Conservation (phyloP, 331 rosid species). For the Malus hybrid region DNA sequence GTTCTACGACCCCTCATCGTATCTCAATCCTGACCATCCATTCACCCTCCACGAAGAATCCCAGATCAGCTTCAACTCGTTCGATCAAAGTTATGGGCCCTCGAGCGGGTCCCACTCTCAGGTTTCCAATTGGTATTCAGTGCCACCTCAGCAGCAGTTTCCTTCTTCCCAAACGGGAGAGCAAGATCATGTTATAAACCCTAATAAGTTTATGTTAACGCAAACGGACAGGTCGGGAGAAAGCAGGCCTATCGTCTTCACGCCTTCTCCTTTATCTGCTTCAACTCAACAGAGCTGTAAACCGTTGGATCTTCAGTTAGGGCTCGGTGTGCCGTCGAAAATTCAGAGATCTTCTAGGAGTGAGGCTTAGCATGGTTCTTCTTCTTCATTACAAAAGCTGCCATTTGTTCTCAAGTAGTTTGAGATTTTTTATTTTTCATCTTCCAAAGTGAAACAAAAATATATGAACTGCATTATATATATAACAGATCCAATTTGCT, state of each 20-base stretch:
- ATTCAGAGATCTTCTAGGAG: conserved; percentile 37
- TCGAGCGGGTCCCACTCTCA: conserved; percentile 12
- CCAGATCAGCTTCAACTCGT: conserved; percentile 64
- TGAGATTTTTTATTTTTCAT: background rate
- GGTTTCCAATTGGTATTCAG: conserved; percentile 34
- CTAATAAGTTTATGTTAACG: conserved; percentile 49
- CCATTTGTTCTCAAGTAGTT: conserved; percentile 2
- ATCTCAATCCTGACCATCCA: conserved; percentile 9
- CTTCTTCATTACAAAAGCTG: background rate
- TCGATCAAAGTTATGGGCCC: conserved; percentile 14
- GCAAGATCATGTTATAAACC: background rate
- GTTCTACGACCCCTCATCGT: conserved; percentile 64
- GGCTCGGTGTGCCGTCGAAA: conserved; percentile 42
- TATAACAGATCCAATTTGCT: too few relatives aligned
- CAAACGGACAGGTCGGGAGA: conserved; percentile 14
- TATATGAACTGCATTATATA: background rate
- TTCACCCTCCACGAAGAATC: conserved; percentile 41
- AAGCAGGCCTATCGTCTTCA: conserved; percentile 25
- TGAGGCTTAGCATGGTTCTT: conserved; percentile 3
- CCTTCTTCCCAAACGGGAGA: conserved; percentile 24
- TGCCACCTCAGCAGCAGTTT: background rate
- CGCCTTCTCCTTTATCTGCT: conserved; percentile 38
- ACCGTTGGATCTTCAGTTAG: conserved; percentile 69
- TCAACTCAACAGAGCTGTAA: conserved; percentile 48
- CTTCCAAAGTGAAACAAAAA: background rate